Evolutionary conservation across 139 green algal genomes (phyloP).

Genomic region (Eudorina sp.): DNA sequence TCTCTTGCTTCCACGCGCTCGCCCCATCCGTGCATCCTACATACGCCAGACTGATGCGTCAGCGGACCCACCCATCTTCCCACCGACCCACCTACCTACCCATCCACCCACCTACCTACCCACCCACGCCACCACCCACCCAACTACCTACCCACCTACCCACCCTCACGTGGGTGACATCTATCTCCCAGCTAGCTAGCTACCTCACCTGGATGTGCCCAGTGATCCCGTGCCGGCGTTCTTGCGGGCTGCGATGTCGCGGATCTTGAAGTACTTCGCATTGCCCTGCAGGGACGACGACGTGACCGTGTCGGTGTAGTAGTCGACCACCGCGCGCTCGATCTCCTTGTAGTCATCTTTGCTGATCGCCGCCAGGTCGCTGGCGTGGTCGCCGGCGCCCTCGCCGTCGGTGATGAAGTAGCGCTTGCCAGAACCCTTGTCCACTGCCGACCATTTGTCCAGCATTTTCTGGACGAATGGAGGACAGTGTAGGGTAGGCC

Average conservation of each 20-base stretch:
- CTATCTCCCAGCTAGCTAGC: no score
- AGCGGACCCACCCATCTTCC: no score
- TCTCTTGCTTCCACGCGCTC: no score
- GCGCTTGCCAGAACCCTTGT: background rate
- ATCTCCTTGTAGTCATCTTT: background rate
- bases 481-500: no score
- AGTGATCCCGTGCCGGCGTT: constrained; percentile 20
- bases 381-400: no score
- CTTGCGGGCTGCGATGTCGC: background rate
- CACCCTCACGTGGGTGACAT: no score
- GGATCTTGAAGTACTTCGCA: background rate
- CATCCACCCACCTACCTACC: no score
- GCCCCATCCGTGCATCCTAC: no score
- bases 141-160: no score
- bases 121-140: no score
- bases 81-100: no score
- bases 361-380: background rate
- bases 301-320: constrained; percentile 13
- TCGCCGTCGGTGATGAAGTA: background rate
- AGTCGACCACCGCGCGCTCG: background rate
- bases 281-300: background rate
- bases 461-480: constrained; percentile 25
- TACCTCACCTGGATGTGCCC: constrained; percentile 9
- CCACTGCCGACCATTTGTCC: background rate
- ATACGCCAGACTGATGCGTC: no score